A percentile compares a stretch with the other conserved stretches of the same genome.
These are phyloP conservation scores for Phytopythium aichiense DNA, from an alignment of 352 stramenopile genomes.

Conservation along the genomic window DNA sequence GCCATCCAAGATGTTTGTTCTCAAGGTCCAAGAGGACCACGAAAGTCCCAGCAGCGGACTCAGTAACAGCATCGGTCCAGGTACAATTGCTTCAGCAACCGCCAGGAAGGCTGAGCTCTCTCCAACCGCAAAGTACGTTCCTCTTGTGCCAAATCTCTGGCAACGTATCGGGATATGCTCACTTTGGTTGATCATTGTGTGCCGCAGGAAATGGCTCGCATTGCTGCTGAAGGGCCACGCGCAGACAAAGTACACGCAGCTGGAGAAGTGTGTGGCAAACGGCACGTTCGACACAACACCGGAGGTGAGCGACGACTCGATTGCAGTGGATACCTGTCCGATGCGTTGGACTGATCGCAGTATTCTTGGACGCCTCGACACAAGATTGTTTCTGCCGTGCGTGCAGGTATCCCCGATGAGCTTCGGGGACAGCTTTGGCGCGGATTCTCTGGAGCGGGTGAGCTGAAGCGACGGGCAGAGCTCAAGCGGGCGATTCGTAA, in stretches of 20 bases:
- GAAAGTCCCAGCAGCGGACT: slow-evolving; percentile 23
- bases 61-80: slow-evolving; percentile 20
- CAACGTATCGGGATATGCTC: not conserved
- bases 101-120: slow-evolving; percentile 53
- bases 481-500: slow-evolving; percentile 50
- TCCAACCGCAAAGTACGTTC: slow-evolving; percentile 43
- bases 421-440: slow-evolving; percentile 71
- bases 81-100: slow-evolving; percentile 12
- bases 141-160: not conserved
- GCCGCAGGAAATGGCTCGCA: slow-evolving; percentile 56
- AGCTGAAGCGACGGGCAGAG: slow-evolving; percentile 57
- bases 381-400: slow-evolving; percentile 71
- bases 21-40: slow-evolving; percentile 70
- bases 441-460: slow-evolving; percentile 59
- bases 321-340: not conserved
- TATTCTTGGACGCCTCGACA: too few relatives aligned
- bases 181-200: not conserved
- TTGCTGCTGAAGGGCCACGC: slow-evolving; percentile 71
- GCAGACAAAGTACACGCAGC: slow-evolving; percentile 78
- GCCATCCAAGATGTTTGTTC: slow-evolving; percentile 81
- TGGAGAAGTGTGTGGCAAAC: slow-evolving; percentile 68
- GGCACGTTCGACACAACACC: slow-evolving; percentile 56
- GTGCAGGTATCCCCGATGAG: slow-evolving; percentile 73
- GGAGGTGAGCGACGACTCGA: slow-evolving; percentile 33
- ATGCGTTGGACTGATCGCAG: not conserved